Conservation (phyloP, 2,329 filamentous ascomycete species). For the Blastomyces emzantsi region DNA sequence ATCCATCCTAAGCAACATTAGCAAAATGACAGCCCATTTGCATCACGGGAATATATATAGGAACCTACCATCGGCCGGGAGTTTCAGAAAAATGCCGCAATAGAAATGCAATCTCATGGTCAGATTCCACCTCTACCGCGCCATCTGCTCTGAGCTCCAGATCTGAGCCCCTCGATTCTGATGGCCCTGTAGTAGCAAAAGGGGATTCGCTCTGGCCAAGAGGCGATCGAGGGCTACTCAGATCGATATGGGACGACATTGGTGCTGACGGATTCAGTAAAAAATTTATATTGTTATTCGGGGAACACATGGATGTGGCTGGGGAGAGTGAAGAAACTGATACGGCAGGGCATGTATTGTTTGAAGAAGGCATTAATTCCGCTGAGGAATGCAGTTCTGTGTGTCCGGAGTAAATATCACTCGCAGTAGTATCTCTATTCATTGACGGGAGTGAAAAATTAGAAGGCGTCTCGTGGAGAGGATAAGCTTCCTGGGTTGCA, state of each 20-base stretch:
- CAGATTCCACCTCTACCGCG: slow-evolving; percentile 29
- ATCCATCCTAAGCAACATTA: slow-evolving; percentile 32
- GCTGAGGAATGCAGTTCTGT: slow-evolving; percentile 17
- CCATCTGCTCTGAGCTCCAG: slow-evolving; percentile 21
- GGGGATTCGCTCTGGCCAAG: slow-evolving; percentile 24
- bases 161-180: slow-evolving; percentile 17
- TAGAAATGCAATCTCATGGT: slow-evolving; percentile 52
- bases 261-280: slow-evolving; percentile 44
- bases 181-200: slow-evolving; percentile 21
- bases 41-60: background rate
- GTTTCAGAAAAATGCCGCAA: slow-evolving; percentile 53
- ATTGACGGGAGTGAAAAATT: slow-evolving; percentile 22
- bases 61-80: slow-evolving; percentile 47
- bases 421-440: slow-evolving; percentile 15
- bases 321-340: slow-evolving; percentile 34
- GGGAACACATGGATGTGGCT: slow-evolving; percentile 36
- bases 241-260: slow-evolving; percentile 39
- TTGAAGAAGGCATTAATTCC: slow-evolving; percentile 26
- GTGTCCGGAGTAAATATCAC: slow-evolving; percentile 15
- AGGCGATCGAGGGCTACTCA: slow-evolving; percentile 27
- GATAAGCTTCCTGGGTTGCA: slow-evolving; percentile 36
- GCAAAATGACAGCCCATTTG: background rate
- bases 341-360: slow-evolving; percentile 27
- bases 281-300: slow-evolving; percentile 46
- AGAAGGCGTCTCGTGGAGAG: slow-evolving; percentile 18